A percentile compares a stretch with the other conserved stretches of the same genome.
phyloP scores from a whole-genome alignment of 2,329 filamentous ascomycete species.

The Sporothrix pallida region DNA sequence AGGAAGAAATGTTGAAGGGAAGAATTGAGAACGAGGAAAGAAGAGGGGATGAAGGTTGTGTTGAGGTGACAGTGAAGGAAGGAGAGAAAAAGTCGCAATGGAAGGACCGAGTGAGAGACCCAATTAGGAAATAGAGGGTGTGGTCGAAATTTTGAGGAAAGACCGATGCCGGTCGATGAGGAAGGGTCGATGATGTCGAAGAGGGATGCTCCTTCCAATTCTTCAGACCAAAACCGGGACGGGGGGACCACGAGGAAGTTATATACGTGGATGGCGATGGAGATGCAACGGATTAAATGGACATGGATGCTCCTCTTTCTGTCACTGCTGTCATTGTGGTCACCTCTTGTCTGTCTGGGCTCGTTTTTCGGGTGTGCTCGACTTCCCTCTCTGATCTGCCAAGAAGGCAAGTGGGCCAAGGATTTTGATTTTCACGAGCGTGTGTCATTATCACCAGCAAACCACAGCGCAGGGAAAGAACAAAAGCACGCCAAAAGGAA shows the following conservation, averaged over 20 bases:
- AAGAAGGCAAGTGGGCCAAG: conserved; percentile 2
- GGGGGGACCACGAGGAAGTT: conserved; percentile 9
- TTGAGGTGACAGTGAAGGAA: neutral
- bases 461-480: neutral
- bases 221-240: neutral
- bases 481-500: neutral
- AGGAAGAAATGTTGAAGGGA: neutral
- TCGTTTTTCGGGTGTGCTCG: neutral
- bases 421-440: conserved; percentile 20
- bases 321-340: no score
- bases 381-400: neutral
- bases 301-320: neutral
- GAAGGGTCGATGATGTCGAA: conserved; percentile 20
- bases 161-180: neutral
- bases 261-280: conserved; percentile 9
- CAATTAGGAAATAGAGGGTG: conserved; percentile 3
- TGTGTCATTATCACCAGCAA: conserved; percentile 31
- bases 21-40: neutral
- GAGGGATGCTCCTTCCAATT: conserved; percentile 11
- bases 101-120: conserved; percentile 10
- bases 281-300: neutral
- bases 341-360: no score
- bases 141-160: neutral
- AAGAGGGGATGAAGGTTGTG: neutral
- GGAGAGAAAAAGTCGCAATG: neutral